Base-by-base conservation (phyloP, 148 eudicot species). In the Camellia lanceoleosa region DNA sequence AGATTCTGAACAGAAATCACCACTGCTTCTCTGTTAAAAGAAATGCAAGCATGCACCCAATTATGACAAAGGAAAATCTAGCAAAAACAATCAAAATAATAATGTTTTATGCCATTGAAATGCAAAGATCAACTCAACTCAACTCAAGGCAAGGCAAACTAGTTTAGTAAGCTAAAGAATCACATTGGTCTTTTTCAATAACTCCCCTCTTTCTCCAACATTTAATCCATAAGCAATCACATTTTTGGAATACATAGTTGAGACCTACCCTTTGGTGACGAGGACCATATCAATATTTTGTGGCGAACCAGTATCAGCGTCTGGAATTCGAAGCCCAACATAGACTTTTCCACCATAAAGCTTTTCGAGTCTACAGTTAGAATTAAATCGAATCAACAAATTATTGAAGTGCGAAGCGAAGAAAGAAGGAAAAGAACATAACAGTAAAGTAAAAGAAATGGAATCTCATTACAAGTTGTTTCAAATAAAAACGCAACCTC, bases 251-350 rank as follows among this genome's bases (percentile, higher is more conserved):
- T 49, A 7, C 52, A 49, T 5, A 49, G 7, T 49, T 49, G 52
- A 49, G 52, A 69, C 52, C 47, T 86, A 95, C 98, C 89, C 78
- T 80, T 90, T 81, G 65, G 93, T 84, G 56, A 93, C 79, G 42
- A 88, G 89, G 85, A 95, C 96, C 54, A 95, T 58, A 87, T 95
- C 97, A 73, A 90, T 84, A 78, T 85, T 89, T 52, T 86, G 89
- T 1, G 83, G 92, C 46, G 94, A 87, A 71, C 84, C 91, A 1
- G 93, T 80, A 80, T 95, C 98, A 3, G 92, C 86, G 72, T 95
- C 97, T 16, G 98, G 98, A 77, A 95, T 90, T 63, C 89, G 92
- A 52, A 95, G 98, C 30, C 96, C 98, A 2, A 92, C 86, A 74
- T 84, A 90, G 3, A 84, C 96, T 82, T 89, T 93, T 19, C 97